Conservation (phyloP, 2,329 filamentous ascomycete species). For the Cryphonectria naterciae region DNA sequence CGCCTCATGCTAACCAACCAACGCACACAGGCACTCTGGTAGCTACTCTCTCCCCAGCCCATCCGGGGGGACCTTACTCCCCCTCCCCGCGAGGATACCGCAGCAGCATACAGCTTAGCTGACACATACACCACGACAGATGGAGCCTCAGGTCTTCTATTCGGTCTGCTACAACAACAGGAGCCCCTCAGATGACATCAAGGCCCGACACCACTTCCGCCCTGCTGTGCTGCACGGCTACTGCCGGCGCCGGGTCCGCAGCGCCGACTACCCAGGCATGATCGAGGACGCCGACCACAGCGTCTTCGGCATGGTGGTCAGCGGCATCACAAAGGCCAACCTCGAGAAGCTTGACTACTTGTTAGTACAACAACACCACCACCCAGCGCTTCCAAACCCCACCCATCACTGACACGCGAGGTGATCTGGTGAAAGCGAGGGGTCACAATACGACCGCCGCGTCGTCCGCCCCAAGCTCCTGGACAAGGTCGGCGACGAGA, state of each 20-base stretch:
- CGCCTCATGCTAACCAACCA: constrained; percentile 32
- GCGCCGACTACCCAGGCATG: constrained; percentile 82
- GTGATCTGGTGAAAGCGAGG: constrained; percentile 55
- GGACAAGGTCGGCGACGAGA: constrained; percentile 40
- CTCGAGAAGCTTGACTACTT: constrained; percentile 77
- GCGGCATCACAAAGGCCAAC: constrained; percentile 78
- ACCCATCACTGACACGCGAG: background rate
- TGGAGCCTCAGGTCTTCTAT: constrained; percentile 86
- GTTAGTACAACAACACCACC: constrained; percentile 14
- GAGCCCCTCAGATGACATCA: constrained; percentile 51
- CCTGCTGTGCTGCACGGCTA: constrained; percentile 78
- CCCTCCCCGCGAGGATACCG: background rate
- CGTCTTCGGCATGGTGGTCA: constrained; percentile 77
- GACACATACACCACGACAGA: constrained; percentile 44
- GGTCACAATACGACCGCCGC: constrained; percentile 68
- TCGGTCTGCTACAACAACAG: constrained; percentile 74
- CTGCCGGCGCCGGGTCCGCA: constrained; percentile 69
- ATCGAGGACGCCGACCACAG: constrained; percentile 56
- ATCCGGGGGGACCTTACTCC: constrained; percentile 14
- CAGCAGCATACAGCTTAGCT: background rate
- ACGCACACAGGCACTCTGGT: constrained; percentile 44
- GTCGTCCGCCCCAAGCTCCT: constrained; percentile 58
- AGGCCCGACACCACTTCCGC: constrained; percentile 63
- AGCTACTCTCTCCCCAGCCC: background rate
- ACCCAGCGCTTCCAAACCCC: background rate